Evolutionary conservation across 257 asterid species (phyloP).

Genomic region (Ballota nigra): DNA sequence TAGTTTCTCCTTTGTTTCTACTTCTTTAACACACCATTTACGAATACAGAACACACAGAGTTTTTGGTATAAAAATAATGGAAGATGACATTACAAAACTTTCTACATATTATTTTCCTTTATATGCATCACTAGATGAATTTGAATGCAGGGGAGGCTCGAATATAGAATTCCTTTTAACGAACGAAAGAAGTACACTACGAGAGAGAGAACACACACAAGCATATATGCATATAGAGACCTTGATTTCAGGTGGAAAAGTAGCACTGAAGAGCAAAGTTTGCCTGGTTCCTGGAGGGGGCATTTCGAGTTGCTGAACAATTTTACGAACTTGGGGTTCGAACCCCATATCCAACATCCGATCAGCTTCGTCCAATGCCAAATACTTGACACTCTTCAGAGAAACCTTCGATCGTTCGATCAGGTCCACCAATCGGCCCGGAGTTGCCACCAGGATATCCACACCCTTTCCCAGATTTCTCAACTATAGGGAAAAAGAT

Average conservation of each 20-base stretch:
- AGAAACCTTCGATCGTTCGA: constrained; percentile 53
- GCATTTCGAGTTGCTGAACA: constrained; percentile 65
- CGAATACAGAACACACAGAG: no score
- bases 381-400: constrained; percentile 50
- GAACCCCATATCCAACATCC: constrained; percentile 89
- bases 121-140: not conserved
- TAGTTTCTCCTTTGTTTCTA: not conserved
- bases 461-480: constrained; percentile 61
- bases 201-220: not conserved
- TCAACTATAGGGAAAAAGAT: constrained; percentile 36
- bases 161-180: not conserved
- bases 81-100: no score
- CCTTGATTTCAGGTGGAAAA: constrained; percentile 66
- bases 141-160: not conserved
- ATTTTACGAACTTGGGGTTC: constrained; percentile 64
- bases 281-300: constrained; percentile 61
- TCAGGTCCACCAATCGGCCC: constrained; percentile 70
- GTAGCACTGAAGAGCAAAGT: constrained; percentile 83
- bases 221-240: not conserved
- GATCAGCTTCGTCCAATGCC: constrained; percentile 73
- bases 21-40: not conserved
- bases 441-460: constrained; percentile 86
- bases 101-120: not conserved
- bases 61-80: no score
- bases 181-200: no score